Conservation (phyloP, 352 stramenopile species). For the Globisporangium ultimum region DNA sequence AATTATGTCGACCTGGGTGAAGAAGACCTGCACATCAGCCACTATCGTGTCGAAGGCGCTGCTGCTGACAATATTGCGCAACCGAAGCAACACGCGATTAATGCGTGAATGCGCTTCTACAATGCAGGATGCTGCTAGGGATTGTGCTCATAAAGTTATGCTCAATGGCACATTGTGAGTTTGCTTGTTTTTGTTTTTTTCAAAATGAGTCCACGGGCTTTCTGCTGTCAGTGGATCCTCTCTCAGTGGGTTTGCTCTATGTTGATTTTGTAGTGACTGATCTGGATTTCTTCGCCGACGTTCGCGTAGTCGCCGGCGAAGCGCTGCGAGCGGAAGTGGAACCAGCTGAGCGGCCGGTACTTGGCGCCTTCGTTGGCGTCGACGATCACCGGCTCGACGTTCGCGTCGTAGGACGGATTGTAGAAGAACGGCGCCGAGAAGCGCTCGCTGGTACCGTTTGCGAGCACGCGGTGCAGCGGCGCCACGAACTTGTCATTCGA, state of each 20-base stretch:
- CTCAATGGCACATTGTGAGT: too few species aligned
- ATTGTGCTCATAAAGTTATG: too few species aligned
- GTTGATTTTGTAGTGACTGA: constrained; percentile 57
- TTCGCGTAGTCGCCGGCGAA: constrained; percentile 92
- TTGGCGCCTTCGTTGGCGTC: constrained; percentile 20
- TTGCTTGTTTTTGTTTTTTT: too few species aligned
- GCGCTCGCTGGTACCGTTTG: constrained; percentile 32
- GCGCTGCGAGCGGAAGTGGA: constrained; percentile 83
- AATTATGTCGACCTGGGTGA: constrained; percentile 71
- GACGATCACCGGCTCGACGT: constrained; percentile 62
- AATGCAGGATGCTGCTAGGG: too few species aligned
- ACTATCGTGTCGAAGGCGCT: constrained; percentile 31
- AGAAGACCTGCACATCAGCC: constrained; percentile 76
- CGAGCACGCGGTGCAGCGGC: constrained; percentile 56
- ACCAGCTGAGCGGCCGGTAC: constrained; percentile 85
- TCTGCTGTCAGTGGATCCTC: too few species aligned
- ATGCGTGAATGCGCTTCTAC: not conserved
- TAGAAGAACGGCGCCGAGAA: constrained; percentile 70
- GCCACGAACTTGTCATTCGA: constrained; percentile 44
- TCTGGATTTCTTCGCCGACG: constrained; percentile 91
- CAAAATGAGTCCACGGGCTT: too few species aligned
- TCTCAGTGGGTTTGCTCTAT: too few species aligned
- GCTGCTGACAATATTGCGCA: not conserved
- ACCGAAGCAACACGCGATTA: not conserved
- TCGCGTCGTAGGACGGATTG: constrained; percentile 36